Percentiles rank a stretch among this genome's conserved stretches.
These are phyloP conservation scores for Pneumocystis oryctolagi DNA, from an alignment of 1,139 yeast species.

Conservation along the genomic window DNA sequence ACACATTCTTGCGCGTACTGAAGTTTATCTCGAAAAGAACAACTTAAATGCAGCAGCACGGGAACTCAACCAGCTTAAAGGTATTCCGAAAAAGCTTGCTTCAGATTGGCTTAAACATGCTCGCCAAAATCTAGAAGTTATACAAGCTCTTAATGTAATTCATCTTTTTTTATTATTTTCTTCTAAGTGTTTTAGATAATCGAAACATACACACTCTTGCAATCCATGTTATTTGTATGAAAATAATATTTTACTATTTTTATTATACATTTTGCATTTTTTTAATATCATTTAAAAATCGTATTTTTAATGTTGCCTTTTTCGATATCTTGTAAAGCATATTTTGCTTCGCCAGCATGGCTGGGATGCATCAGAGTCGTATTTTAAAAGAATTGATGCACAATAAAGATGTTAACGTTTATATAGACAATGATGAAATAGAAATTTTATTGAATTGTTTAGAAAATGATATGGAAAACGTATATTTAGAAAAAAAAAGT, in stretches of 20 bases:
- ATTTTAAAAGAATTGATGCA: not conserved
- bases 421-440: not conserved
- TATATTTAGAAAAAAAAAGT: not conserved
- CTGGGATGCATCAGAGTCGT: not conserved
- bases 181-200: not conserved
- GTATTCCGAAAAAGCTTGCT: slow-evolving; percentile 85
- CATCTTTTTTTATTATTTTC: not conserved
- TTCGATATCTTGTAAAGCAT: not conserved
- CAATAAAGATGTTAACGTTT: not conserved
- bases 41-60: slow-evolving; percentile 80
- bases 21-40: slow-evolving; percentile 58
- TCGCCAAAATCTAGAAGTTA: slow-evolving; percentile 10
- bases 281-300: not conserved
- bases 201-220: not conserved
- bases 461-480: not conserved
- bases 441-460: not conserved
- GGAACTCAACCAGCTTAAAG: slow-evolving; percentile 77
- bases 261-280: not conserved
- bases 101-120: slow-evolving; percentile 78
- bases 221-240: not conserved
- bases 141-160: slow-evolving; percentile 10
- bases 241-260: not conserved
- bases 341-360: not conserved
- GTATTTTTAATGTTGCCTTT: not conserved
- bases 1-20: slow-evolving; percentile 74